These are phyloP conservation scores for Curvularia lunata DNA, from an alignment of 2,329 filamentous ascomycete species.

Conservation along the genomic window DNA sequence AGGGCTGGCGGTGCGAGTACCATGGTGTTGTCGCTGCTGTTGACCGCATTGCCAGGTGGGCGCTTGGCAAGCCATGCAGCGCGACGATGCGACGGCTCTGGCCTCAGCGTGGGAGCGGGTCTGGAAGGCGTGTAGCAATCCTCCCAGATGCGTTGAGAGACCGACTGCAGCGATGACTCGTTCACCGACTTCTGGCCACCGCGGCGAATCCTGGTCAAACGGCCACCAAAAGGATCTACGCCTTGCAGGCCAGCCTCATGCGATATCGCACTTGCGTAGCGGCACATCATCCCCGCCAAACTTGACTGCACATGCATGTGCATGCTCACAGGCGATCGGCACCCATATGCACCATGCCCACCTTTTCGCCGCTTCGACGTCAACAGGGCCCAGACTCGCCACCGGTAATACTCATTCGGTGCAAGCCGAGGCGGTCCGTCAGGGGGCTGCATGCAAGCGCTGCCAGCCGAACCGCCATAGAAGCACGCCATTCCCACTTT, in stretches of 20 bases:
- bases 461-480: background rate
- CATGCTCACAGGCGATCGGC: conserved; percentile 3
- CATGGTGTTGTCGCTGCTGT: background rate
- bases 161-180: conserved; percentile 9
- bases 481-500: conserved; percentile 4
- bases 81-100: conserved; percentile 6
- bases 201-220: conserved; percentile 7
- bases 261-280: conserved; percentile 4
- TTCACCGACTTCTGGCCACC: conserved; percentile 16
- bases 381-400: conserved; percentile 6
- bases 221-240: conserved; percentile 20
- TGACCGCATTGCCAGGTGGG: conserved; percentile 5
- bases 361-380: conserved; percentile 11
- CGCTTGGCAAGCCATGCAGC: conserved; percentile 6
- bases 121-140: background rate
- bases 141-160: conserved; percentile 3
- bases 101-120: conserved; percentile 7
- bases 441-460: background rate
- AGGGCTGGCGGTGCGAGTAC: background rate
- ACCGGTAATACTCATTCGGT: conserved; percentile 9
- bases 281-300: conserved; percentile 17
- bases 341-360: background rate
- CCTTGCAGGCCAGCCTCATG: conserved; percentile 16
- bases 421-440: conserved; percentile 8
- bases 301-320: conserved; percentile 4